These are phyloP conservation scores for Akebia trifoliata DNA, from an alignment of 164 flowering plant species.

Conservation along the genomic window DNA sequence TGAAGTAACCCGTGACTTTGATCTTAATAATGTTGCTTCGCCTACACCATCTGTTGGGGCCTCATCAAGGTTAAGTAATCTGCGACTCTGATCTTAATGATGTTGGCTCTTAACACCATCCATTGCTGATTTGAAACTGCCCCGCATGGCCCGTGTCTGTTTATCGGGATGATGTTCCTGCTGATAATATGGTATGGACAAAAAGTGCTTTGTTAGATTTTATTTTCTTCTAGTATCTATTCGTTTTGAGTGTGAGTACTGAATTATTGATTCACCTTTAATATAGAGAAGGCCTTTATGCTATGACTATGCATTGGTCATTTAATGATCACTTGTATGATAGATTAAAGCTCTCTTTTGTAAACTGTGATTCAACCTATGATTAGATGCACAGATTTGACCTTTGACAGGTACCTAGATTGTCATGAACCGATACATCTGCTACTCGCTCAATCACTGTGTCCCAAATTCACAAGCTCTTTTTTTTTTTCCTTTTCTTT, in stretches of 20 bases:
- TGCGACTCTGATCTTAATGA: constrained; percentile 60
- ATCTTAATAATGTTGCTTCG: constrained; percentile 52
- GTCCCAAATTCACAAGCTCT: too few relatives aligned
- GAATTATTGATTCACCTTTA: neutral
- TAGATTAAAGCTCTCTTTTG: too few relatives aligned
- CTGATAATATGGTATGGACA: constrained; percentile 53
- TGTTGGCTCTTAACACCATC: too few relatives aligned
- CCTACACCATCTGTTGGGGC: constrained; percentile 54
- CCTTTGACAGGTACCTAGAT: too few relatives aligned
- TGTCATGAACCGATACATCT: too few relatives aligned
- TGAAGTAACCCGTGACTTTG: constrained; percentile 46
- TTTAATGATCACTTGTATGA: too few relatives aligned
- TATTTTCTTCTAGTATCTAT: neutral
- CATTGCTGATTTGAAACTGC: constrained; percentile 54
- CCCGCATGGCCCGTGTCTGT: constrained; percentile 68
- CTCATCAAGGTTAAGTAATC: constrained; percentile 57
- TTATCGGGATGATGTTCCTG: constrained; percentile 50
- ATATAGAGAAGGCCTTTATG: neutral
- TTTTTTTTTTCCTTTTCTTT: too few relatives aligned
- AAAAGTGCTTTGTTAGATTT: neutral
- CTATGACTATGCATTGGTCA: too few relatives aligned
- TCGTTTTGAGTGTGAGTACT: neutral
- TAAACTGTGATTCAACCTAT: too few relatives aligned
- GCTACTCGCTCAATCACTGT: too few relatives aligned
- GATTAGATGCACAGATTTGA: too few relatives aligned